phyloP scores from a whole-genome alignment of 2,329 filamentous ascomycete species.

The Corynespora cassiicola region DNA sequence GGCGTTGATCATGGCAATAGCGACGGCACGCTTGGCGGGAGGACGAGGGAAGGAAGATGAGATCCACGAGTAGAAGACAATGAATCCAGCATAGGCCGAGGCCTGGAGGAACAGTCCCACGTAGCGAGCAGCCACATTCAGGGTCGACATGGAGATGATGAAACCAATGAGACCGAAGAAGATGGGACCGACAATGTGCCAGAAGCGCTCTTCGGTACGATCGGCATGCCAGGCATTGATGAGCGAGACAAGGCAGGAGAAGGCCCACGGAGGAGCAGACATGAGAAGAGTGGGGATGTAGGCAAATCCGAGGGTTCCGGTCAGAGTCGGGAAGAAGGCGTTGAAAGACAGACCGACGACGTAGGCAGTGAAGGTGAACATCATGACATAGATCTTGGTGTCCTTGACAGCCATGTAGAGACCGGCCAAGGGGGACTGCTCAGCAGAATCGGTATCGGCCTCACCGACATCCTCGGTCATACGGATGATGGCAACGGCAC shows the following conservation, averaged over 20 bases:
- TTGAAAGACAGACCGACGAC: constrained; percentile 58
- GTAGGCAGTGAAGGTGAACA: constrained; percentile 67
- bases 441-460: constrained; percentile 47
- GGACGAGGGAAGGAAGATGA: constrained; percentile 56
- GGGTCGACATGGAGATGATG: constrained; percentile 42
- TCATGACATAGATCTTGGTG: constrained; percentile 68
- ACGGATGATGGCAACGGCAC: constrained; percentile 44
- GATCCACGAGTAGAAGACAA: constrained; percentile 47
- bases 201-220: constrained; percentile 57
- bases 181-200: constrained; percentile 58
- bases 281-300: constrained; percentile 46
- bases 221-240: constrained; percentile 61
- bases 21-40: constrained; percentile 66
- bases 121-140: constrained; percentile 39
- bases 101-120: constrained; percentile 42
- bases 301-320: constrained; percentile 45
- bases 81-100: constrained; percentile 49
- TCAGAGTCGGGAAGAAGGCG: constrained; percentile 47
- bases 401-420: constrained; percentile 67
- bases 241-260: constrained; percentile 55
- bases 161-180: constrained; percentile 53
- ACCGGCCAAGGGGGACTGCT: constrained; percentile 61
- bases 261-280: constrained; percentile 57
- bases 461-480: constrained; percentile 60
- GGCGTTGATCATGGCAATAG: constrained; percentile 67